Base-by-base conservation (phyloP, 805 yeast genomes). In the Scheffersomyces coipomensis region DNA sequence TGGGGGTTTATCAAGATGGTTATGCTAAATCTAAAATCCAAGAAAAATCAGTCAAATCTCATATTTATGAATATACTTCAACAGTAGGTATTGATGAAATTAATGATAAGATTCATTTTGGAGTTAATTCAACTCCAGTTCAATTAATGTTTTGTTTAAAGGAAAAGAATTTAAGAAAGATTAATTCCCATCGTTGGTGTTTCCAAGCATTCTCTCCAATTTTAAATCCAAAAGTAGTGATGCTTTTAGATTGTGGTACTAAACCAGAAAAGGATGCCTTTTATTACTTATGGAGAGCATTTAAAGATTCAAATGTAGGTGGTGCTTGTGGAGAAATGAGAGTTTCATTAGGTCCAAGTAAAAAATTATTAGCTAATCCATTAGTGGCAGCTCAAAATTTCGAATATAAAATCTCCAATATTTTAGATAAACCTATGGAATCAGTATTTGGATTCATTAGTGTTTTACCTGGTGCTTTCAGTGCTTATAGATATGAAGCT, bases 281-380 rank as follows among this genome's bases (percentile, higher is more conserved):
- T 37, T 90, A 87, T 60, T 85, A 87, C 49, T 66, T 93, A 40
- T 91, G 99, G 99, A 82, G 81, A 58, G 78, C 90, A 29, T 93
- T 91, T 56, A 79, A 78, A 45, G 78, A 77, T 52, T 84, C 88
- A 2, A 76, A 80, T 38, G 95, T 91, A 16, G 99, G 96, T 2
- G 99, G 99, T 29, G 95, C 97, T 1, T 91, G 99, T 78, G 99
- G 99, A 39, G 98, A 93, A 58, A 91, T 93, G 63, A 83, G 81
- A 47, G 95, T 93, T 0, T 81, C 84, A 60, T 66, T 90, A 38
- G 97, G 98, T 2, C 69, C 68, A 33, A 62, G 66, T 12, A 62
- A 62, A 31, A 52, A 52, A 19, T 55, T 73, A 26, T 66, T 91
- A 32, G 47, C 82, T 12, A 91, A 91, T 56, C 98, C 99, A 7